Evolutionary conservation across 129 eudicot genomes (phyloP).

Genomic region (Calendula officinalis): DNA sequence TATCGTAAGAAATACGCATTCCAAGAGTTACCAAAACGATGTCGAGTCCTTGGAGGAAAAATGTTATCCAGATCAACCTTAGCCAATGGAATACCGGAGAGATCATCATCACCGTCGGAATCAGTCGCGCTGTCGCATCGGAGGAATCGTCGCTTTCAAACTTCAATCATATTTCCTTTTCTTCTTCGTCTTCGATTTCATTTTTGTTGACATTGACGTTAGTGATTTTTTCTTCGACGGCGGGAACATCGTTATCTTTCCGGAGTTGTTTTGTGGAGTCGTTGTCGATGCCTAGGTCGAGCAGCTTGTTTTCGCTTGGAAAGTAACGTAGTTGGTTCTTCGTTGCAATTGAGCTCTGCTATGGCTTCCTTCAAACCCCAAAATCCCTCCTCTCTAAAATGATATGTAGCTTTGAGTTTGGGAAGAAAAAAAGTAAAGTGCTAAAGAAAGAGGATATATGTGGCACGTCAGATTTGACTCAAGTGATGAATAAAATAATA

Average conservation of each 20-base stretch:
- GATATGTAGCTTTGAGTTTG: no score
- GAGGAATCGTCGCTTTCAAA: constrained; percentile 57
- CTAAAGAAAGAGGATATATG: no score
- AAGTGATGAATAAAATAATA: no score
- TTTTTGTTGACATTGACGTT: constrained; percentile 16
- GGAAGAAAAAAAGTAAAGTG: no score
- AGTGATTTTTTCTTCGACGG: constrained; percentile 18
- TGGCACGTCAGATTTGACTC: no score
- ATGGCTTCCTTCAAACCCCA: constrained; percentile 27
- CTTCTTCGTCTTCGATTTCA: constrained; percentile 32
- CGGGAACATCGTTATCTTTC: constrained; percentile 13
- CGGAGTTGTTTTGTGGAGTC: constrained; percentile 44
- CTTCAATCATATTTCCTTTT: constrained; percentile 64
- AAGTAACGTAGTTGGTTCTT: constrained; percentile 40
- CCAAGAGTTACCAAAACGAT: constrained; percentile 47
- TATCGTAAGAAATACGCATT: constrained; percentile 33
- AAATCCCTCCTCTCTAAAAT: background rate
- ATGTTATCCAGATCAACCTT: constrained; percentile 95
- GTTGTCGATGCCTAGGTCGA: background rate
- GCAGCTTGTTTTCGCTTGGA: constrained; percentile 42
- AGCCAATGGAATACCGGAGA: constrained; percentile 83
- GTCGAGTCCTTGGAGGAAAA: constrained; percentile 90
- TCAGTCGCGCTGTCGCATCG: constrained; percentile 26
- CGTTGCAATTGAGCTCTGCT: constrained; percentile 48
- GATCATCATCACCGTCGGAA: constrained; percentile 56